Conservation (phyloP, 441 rosid genomes). For the Erysimum pusillum region DNA sequence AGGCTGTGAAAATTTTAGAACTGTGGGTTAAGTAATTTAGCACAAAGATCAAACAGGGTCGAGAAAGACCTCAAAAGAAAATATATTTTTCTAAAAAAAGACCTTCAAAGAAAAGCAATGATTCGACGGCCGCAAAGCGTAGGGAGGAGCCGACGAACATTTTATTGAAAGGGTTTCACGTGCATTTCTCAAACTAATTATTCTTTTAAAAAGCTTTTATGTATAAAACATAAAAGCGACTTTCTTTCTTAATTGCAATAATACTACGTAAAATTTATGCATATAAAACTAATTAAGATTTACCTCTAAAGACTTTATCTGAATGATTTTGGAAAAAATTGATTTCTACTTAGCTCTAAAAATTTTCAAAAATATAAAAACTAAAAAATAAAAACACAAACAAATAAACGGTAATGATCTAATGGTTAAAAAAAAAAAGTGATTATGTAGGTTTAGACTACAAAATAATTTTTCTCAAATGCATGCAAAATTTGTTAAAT, state of each 20-base stretch:
- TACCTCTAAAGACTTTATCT: background rate
- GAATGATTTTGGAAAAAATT: background rate
- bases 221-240: background rate
- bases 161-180: constrained; percentile 41
- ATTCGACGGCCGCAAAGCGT: constrained; percentile 50
- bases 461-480: too few species aligned
- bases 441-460: too few species aligned
- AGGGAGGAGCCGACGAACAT: constrained; percentile 36
- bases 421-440: too few species aligned
- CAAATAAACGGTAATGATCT: too few species aligned
- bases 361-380: too few species aligned
- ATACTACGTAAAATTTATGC: background rate
- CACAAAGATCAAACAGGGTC: constrained; percentile 17
- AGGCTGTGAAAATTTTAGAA: background rate
- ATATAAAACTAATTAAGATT: background rate
- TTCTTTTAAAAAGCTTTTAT: constrained; percentile 27
- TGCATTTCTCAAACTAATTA: constrained; percentile 41
- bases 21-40: constrained; percentile 14
- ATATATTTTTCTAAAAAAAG: background rate
- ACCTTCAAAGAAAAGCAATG: constrained; percentile 34
- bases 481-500: too few species aligned
- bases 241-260: constrained; percentile 14
- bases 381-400: too few species aligned
- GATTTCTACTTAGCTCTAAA: background rate
- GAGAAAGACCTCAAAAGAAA: constrained; percentile 3